phyloP scores from a whole-genome alignment of 495 filamentous ascomycete species.

The Podospora sp. region DNA sequence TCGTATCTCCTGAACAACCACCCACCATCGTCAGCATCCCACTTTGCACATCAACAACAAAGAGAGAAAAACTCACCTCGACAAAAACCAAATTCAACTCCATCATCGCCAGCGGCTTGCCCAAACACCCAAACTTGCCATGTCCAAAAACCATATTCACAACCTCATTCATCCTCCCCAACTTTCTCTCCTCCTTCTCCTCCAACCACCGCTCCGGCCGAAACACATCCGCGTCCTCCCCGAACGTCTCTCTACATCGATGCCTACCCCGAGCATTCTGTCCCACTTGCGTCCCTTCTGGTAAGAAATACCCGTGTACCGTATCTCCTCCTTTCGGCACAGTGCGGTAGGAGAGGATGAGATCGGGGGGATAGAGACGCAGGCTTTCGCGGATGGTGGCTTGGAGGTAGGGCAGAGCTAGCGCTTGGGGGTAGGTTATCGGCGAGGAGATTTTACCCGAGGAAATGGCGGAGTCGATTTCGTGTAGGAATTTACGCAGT shows the following conservation, averaged over 20 bases:
- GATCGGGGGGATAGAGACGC: constrained; percentile 43
- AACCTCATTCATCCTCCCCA: constrained; percentile 34
- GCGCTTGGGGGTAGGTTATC: constrained; percentile 43
- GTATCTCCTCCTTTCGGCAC: constrained; percentile 52
- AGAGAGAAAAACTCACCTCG: constrained; percentile 40
- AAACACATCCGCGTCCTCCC: constrained; percentile 46
- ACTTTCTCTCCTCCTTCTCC: constrained; percentile 28
- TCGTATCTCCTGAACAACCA: constrained; percentile 5
- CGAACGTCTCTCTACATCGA: constrained; percentile 34
- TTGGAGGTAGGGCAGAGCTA: constrained; percentile 45
- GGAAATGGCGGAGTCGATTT: constrained; percentile 48
- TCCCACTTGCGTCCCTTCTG: constrained; percentile 59
- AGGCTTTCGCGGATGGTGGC: constrained; percentile 49
- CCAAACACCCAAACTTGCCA: constrained; percentile 43
- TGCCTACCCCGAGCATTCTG: constrained; percentile 44
- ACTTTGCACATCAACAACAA: too few relatives aligned
- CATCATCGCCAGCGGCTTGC: constrained; percentile 39
- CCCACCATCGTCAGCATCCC: background rate
- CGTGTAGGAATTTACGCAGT: constrained; percentile 56
- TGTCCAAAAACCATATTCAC: constrained; percentile 33
- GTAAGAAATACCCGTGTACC: constrained; percentile 53
- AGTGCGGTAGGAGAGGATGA: constrained; percentile 45
- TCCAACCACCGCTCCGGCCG: constrained; percentile 57
- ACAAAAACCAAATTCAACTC: constrained; percentile 55
- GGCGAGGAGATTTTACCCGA: constrained; percentile 20